Conservation (phyloP, 768 basidiomycete species). For the Heimioporus sp. region DNA sequence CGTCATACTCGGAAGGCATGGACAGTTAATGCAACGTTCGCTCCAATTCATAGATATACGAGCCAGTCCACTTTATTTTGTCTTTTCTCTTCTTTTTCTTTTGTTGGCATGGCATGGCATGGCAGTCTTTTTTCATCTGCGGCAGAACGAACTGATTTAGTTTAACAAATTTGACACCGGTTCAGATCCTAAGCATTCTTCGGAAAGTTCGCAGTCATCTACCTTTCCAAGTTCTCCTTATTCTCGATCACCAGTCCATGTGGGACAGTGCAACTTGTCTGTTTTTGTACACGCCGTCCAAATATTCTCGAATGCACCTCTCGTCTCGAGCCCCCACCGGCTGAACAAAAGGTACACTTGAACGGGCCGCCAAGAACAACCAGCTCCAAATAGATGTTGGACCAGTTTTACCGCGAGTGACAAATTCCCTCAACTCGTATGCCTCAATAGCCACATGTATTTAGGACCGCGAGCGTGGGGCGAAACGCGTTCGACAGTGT, state of each 20-base stretch:
- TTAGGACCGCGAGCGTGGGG: background rate
- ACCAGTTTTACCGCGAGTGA: no score
- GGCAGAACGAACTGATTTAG: conserved; percentile 8
- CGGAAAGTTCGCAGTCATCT: background rate
- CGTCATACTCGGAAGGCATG: conserved; percentile 16
- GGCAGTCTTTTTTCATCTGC: conserved; percentile 4
- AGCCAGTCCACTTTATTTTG: conserved; percentile 13
- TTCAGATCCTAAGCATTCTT: background rate
- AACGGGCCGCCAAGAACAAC: no score
- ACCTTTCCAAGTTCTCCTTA: background rate
- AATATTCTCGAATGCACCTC: conserved; percentile 3
- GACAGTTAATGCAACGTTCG: conserved; percentile 16
- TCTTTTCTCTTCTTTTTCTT: conserved; percentile 8
- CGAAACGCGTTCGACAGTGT: background rate
- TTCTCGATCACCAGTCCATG: background rate
- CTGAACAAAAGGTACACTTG: no score
- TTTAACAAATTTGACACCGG: conserved; percentile 10
- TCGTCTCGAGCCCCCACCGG: background rate
- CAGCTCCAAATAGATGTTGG: no score
- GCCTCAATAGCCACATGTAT: background rate
- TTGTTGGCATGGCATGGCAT: conserved; percentile 9
- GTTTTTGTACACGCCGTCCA: conserved; percentile 2
- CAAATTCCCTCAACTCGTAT: no score
- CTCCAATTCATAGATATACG: conserved; percentile 23
- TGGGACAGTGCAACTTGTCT: background rate